Evolutionary conservation across 2,329 filamentous ascomycete genomes (phyloP).

Genomic region (Cercospora sojina): DNA sequence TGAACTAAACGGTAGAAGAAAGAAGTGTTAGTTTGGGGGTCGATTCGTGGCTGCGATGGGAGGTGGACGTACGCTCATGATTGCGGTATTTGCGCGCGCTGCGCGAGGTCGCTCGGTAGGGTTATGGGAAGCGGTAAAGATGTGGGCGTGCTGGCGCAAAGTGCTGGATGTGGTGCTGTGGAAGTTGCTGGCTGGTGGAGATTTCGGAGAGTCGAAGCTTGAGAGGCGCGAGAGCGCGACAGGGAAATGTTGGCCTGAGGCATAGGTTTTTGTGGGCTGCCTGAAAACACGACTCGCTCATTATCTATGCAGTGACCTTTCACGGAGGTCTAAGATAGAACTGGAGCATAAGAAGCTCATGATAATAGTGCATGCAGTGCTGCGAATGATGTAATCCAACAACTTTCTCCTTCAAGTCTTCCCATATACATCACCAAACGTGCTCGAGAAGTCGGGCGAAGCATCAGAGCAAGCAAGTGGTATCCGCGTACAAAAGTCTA

Average conservation of each 20-base stretch:
- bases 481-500: constrained; percentile 16
- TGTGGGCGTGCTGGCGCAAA: background rate
- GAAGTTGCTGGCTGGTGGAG: background rate
- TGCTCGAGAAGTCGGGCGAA: background rate
- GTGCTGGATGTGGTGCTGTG: background rate
- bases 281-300: background rate
- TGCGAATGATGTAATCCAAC: background rate
- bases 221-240: background rate
- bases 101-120: background rate
- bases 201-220: background rate
- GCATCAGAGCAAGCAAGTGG: constrained; percentile 11
- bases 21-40: background rate
- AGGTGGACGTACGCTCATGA: constrained; percentile 27
- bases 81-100: constrained; percentile 18
- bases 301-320: background rate
- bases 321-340: background rate
- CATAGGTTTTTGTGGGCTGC: background rate
- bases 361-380: background rate
- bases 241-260: background rate
- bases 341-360: background rate
- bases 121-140: background rate
- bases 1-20: constrained; percentile 54
- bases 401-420: background rate
- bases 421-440: background rate
- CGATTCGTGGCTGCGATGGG: background rate